phyloP scores from a whole-genome alignment of 371 early-diverging fungal genomes.

The Mucor irregularis region DNA sequence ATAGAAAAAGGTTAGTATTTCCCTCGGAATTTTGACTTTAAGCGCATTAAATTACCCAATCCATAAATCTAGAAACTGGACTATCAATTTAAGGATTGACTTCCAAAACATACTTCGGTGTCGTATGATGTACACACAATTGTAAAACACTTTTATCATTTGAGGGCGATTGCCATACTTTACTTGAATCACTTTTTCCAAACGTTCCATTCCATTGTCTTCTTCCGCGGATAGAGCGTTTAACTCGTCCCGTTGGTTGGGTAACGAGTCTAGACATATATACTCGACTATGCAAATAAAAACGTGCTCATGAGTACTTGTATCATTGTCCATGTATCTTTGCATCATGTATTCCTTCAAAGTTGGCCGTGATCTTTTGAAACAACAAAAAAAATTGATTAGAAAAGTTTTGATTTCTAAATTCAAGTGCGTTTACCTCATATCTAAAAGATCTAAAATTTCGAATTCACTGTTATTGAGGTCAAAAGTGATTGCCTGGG shows the following conservation, averaged over 20 bases:
- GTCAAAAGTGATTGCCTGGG: too few species aligned
- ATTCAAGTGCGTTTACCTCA: too few species aligned
- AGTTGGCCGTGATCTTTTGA: background rate
- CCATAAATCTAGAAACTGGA: constrained; percentile 40
- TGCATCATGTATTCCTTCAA: background rate
- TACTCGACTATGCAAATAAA: background rate
- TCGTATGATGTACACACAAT: constrained; percentile 11
- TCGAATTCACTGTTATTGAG: too few species aligned
- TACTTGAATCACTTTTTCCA: background rate
- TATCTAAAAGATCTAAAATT: too few species aligned
- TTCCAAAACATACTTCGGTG: constrained; percentile 18
- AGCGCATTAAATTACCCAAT: constrained; percentile 16
- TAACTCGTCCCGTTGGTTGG: background rate
- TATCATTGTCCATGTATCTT: background rate
- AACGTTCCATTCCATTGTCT: background rate
- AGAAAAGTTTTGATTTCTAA: too few species aligned
- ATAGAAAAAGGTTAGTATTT: background rate
- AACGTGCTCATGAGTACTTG: background rate
- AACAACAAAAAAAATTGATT: background rate
- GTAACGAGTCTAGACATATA: background rate
- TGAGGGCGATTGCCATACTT: background rate
- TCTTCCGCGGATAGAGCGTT: background rate
- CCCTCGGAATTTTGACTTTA: too few species aligned
- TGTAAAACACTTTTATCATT: background rate
- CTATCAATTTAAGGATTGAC: constrained; percentile 26